Percentiles rank a stretch among this genome's conserved stretches.
These are phyloP conservation scores for Penicillium italicum DNA, from an alignment of 2,329 filamentous ascomycete species.

Conservation along the genomic window DNA sequence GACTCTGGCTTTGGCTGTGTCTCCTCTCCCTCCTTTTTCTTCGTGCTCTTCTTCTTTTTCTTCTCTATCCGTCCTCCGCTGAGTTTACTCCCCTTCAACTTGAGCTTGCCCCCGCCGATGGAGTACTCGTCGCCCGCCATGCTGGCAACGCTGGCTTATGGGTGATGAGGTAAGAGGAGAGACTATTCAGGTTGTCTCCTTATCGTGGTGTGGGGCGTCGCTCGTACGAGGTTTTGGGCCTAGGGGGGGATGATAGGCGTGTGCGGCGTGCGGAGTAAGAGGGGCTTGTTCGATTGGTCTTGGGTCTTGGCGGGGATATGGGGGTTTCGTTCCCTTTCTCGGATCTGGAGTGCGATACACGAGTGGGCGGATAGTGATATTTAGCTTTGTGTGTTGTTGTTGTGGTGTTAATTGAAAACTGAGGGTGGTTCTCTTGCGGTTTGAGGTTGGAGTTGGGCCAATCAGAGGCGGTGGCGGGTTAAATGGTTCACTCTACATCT, in stretches of 20 bases:
- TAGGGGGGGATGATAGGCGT: not conserved
- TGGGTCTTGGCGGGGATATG: not conserved
- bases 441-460: slow-evolving; percentile 17
- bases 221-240: not conserved
- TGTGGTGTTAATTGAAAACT: not conserved
- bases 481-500: not conserved
- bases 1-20: slow-evolving; percentile 10
- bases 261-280: slow-evolving; percentile 22
- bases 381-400: not conserved
- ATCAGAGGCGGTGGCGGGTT: slow-evolving; percentile 14
- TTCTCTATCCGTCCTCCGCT: slow-evolving; percentile 49
- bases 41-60: slow-evolving; percentile 51
- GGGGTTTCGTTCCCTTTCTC: not conserved
- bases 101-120: slow-evolving; percentile 68
- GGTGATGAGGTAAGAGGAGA: not conserved
- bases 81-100: slow-evolving; percentile 73
- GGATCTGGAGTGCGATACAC: not conserved
- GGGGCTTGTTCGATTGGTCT: not conserved
- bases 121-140: slow-evolving; percentile 63
- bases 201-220: not conserved
- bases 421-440: not conserved
- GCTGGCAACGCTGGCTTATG: not conserved
- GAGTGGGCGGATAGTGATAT: not conserved
- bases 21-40: slow-evolving; percentile 25
- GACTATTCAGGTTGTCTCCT: not conserved